phyloP scores from a whole-genome alignment of 768 basidiomycete genomes.

The Suillus clintonianus region DNA sequence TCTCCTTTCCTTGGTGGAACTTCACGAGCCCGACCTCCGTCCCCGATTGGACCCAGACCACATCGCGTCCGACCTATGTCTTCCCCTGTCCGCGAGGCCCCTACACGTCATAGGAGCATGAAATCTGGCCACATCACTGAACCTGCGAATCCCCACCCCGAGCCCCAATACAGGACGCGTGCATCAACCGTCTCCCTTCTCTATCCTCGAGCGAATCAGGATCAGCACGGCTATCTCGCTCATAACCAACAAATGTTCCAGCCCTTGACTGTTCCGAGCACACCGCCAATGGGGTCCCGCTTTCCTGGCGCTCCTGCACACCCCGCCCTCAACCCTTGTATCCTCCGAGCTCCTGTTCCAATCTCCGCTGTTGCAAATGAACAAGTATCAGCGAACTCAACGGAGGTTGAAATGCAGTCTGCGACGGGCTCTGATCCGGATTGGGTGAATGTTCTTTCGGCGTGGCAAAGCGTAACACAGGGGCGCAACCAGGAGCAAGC shows the following conservation, averaged over 20 bases:
- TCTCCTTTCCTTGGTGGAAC: constrained; percentile 19
- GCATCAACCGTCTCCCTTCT: constrained; percentile 32
- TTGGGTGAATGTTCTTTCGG: constrained; percentile 44
- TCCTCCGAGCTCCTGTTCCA: constrained; percentile 18
- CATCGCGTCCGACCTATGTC: constrained; percentile 31
- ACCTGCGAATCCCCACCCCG: constrained; percentile 19
- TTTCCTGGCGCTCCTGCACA: constrained; percentile 17
- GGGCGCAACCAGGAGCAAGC: constrained; percentile 6
- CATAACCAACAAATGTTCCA: constrained; percentile 34
- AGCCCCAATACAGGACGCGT: constrained; percentile 22
- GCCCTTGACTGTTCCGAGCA: constrained; percentile 28
- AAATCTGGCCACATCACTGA: constrained; percentile 21
- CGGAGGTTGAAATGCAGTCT: constrained; percentile 29
- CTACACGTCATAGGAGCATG: constrained; percentile 34
- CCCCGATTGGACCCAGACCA: constrained; percentile 54
- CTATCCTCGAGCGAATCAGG: constrained; percentile 23
- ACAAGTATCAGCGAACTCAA: not conserved
- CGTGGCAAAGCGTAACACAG: constrained; percentile 19
- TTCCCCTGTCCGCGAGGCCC: constrained; percentile 28
- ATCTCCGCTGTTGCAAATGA: constrained; percentile 5
- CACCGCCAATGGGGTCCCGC: constrained; percentile 18
- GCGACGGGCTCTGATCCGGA: constrained; percentile 48
- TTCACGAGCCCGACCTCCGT: constrained; percentile 45
- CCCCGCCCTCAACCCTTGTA: constrained; percentile 13
- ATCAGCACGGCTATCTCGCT: constrained; percentile 33